Conservation (phyloP, 1,284 basidiomycete genomes). For the Pseudomicrostroma phylloplanum region DNA sequence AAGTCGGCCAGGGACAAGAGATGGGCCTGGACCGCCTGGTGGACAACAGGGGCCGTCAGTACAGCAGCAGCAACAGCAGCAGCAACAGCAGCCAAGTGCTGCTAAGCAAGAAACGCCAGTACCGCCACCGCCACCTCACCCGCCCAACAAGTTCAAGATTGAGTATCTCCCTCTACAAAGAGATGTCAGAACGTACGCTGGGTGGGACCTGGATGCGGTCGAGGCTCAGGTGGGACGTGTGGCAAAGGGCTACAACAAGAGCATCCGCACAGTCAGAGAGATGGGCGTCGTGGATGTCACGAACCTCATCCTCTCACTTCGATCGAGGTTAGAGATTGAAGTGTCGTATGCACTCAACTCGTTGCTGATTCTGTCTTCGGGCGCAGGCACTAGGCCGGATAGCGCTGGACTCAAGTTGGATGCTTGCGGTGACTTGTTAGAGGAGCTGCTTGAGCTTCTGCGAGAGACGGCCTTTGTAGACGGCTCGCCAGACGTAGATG, state of each 20-base stretch:
- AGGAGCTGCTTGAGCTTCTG: conserved; percentile 78
- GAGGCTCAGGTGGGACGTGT: conserved; percentile 61
- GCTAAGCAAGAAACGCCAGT: neutral
- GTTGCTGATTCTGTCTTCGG: conserved; percentile 72
- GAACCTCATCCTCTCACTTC: conserved; percentile 77
- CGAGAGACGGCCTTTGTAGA: conserved; percentile 69
- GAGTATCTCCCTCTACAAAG: conserved; percentile 80
- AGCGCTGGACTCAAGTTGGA: conserved; percentile 64
- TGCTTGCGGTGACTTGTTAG: conserved; percentile 73
- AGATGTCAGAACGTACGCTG: conserved; percentile 71
- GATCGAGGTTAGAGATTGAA: conserved; percentile 75
- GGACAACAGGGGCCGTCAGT: neutral
- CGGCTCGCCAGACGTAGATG: conserved; percentile 51
- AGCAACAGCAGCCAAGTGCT: neutral
- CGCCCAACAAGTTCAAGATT: conserved; percentile 66
- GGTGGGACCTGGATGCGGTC: conserved; percentile 70
- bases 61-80: conserved; percentile 10
- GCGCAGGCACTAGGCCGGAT: conserved; percentile 54
- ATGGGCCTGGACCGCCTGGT: neutral
- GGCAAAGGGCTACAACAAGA: conserved; percentile 55
- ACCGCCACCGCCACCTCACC: conserved; percentile 10
- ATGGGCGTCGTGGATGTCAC: conserved; percentile 84
- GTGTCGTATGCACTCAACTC: conserved; percentile 84
- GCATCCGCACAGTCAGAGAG: conserved; percentile 66
- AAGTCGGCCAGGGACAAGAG: neutral